Conservation (phyloP, 805 yeast species). For the Kazachstania bromeliacearum region DNA sequence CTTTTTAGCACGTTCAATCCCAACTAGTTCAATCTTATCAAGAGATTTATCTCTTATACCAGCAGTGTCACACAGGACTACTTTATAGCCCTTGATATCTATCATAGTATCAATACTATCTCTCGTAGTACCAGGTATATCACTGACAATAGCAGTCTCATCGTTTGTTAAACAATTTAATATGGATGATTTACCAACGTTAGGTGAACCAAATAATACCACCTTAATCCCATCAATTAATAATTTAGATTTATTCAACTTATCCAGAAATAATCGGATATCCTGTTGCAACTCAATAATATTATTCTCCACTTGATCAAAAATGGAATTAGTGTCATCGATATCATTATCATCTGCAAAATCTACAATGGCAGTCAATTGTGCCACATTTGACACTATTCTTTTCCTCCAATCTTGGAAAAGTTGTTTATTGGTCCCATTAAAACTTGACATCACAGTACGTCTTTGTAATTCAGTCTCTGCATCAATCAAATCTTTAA, state of each 20-base stretch:
- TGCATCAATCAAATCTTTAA: constrained; percentile 80
- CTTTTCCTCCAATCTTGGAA: constrained; percentile 59
- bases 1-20: constrained; percentile 65
- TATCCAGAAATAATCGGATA: constrained; percentile 34
- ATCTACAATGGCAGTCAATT: constrained; percentile 81
- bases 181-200: constrained; percentile 90
- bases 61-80: constrained; percentile 84
- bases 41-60: constrained; percentile 54
- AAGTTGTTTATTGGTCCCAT: constrained; percentile 50
- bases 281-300: constrained; percentile 37
- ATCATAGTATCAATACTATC: constrained; percentile 76
- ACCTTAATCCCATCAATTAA: constrained; percentile 64
- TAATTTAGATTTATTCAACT: constrained; percentile 50
- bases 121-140: constrained; percentile 88
- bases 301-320: constrained; percentile 39
- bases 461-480: constrained; percentile 84
- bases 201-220: constrained; percentile 81
- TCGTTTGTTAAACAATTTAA: constrained; percentile 66
- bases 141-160: constrained; percentile 86
- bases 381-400: constrained; percentile 58
- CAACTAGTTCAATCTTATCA: constrained; percentile 65
- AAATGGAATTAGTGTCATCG: constrained; percentile 49
- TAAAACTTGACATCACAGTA: constrained; percentile 63
- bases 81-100: constrained; percentile 76
- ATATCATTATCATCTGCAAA: constrained; percentile 91